Evolutionary conservation across 2,329 filamentous ascomycete genomes (phyloP), one percentile per base, ranked within the genome.

Genomic region (Neurospora crassa): DNA sequence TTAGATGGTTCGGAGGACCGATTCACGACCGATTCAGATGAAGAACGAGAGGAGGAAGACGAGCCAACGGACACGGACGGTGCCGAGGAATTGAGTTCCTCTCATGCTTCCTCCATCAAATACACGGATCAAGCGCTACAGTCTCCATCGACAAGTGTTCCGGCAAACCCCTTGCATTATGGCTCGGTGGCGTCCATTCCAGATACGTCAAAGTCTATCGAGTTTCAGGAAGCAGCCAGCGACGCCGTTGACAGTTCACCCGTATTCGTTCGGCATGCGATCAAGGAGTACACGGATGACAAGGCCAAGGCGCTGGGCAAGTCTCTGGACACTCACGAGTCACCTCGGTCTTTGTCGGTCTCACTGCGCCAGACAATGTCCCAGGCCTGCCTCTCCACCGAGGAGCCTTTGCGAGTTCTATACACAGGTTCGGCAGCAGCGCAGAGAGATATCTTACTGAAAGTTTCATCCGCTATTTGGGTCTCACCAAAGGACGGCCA

Each of bases 291-390:
- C 72, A 79, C 75, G 67, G 81, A 83, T 69, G 78, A 80, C 42
- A 80, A 84, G 74, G 81, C 82, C 1, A 76, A 78, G 12, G 74
- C 75, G 29, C 76, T 84, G 42, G 78, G 79, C 47, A 72, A 76
- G 42, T 73, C 75, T 63, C 75, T 83, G 70, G 74, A 72, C n/a
- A 74, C 40, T 83, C 40, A 71, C 14, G 74, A 77, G 45, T 76
- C 78, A 0, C 81, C 81, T 4, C 79, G 78, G 53, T 80, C 79
- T 37, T 74, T 85, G 29, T 78, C 80, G 40, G 80, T 81, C 29
- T 82, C 83, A 7, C 81, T 86, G 70, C 81, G 83, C 67, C 84
- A 86, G 74, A 85, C 83, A 45, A 84, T 86, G 83, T 83, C 82
- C 20, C 81, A 81, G 69, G 78, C 80, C 70, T 82, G 81, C 68